Evolutionary conservation across 495 filamentous ascomycete species (phyloP).

Genomic region (Trichoderma reesei): DNA sequence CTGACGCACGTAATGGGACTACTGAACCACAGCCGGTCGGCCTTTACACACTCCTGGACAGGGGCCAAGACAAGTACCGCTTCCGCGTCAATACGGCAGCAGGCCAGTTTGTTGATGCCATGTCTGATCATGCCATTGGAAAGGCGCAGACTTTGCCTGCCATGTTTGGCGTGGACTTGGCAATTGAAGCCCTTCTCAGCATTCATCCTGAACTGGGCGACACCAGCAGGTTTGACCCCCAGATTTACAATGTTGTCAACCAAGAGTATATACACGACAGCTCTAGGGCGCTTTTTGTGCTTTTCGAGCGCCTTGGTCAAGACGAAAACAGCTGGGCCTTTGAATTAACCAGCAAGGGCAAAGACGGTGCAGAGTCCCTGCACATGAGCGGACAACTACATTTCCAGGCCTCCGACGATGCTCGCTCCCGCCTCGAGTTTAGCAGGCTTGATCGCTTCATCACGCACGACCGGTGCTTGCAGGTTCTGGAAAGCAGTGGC

Average conservation of each 20-base stretch:
- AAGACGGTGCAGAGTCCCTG: no score
- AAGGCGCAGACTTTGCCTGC: constrained; percentile 34
- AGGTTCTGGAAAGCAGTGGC: constrained; percentile 29
- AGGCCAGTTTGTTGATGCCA: background rate
- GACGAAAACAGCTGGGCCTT: no score
- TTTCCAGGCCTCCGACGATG: background rate
- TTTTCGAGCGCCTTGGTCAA: no score
- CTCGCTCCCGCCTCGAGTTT: background rate
- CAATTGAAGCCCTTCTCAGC: constrained; percentile 2
- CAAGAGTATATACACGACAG: background rate
- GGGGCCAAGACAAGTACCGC: background rate
- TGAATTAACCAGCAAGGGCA: no score
- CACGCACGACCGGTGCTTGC: background rate
- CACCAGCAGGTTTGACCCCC: background rate
- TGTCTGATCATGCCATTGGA: background rate
- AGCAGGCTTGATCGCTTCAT: background rate
- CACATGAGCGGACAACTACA: background rate
- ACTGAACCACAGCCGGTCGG: background rate
- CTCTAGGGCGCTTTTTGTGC: background rate
- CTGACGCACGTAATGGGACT: no score
- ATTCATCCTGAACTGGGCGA: background rate
- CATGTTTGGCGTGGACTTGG: constrained; percentile 34
- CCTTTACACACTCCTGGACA: background rate
- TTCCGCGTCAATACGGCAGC: background rate
- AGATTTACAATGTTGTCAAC: background rate